Evolutionary conservation across 1,284 basidiomycete species (phyloP).

Genomic region (Porogramme epimiltina): DNA sequence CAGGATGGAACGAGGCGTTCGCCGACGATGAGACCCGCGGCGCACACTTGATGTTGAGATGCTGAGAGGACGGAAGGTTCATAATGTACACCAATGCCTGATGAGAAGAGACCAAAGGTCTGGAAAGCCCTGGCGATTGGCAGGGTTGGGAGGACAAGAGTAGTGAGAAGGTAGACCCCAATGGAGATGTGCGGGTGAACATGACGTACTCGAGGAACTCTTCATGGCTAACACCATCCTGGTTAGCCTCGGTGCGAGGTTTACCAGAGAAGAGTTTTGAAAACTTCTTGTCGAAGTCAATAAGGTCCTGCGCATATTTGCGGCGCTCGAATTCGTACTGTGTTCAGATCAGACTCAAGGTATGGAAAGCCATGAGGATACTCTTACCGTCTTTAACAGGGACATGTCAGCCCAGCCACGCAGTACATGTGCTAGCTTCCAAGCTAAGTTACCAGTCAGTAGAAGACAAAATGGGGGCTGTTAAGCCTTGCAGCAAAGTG

Average conservation of each 20-base stretch:
- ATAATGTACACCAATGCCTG: conserved; percentile 60
- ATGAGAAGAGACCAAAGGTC: conserved; percentile 58
- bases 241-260: conserved; percentile 54
- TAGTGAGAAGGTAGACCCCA: background rate
- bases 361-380: background rate
- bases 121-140: conserved; percentile 49
- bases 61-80: conserved; percentile 52
- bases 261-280: conserved; percentile 78
- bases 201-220: conserved; percentile 58
- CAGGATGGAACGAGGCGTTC: conserved; percentile 59
- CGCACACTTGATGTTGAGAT: conserved; percentile 43
- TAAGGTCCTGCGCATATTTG: conserved; percentile 79
- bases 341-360: background rate
- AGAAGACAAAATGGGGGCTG: too few relatives aligned
- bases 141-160: background rate
- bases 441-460: conserved; percentile 48
- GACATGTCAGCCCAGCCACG: conserved; percentile 68
- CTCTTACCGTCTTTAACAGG: conserved; percentile 69
- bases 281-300: conserved; percentile 79
- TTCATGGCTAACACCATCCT: conserved; percentile 65
- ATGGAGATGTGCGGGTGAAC: background rate
- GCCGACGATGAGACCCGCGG: conserved; percentile 54
- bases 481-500: too few relatives aligned
- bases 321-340: conserved; percentile 77
- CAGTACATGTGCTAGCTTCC: conserved; percentile 78